These are phyloP conservation scores for Penicillium cinerascens DNA, from an alignment of 495 filamentous ascomycete species.

Conservation along the genomic window DNA sequence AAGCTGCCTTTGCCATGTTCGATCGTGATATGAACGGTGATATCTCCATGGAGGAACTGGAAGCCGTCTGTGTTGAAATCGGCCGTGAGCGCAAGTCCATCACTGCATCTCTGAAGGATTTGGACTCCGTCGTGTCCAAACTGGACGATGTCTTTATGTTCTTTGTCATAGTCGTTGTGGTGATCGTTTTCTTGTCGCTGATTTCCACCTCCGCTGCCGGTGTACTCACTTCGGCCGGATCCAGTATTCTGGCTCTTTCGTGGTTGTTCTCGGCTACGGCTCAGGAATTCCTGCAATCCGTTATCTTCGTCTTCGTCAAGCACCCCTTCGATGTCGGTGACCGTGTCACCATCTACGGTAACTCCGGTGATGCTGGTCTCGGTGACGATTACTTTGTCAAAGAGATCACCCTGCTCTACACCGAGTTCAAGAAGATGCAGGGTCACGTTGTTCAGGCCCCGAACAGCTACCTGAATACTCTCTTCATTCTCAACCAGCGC, in stretches of 20 bases:
- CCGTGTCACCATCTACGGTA: constrained; percentile 86
- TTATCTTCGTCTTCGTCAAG: constrained; percentile 96
- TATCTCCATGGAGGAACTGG: constrained; percentile 93
- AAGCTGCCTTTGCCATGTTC: constrained; percentile 89
- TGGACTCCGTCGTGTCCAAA: constrained; percentile 93
- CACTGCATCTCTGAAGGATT: constrained; percentile 86
- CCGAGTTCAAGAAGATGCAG: constrained; percentile 98
- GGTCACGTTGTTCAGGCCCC: constrained; percentile 94
- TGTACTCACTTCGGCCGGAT: constrained; percentile 84
- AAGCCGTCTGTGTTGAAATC: constrained; percentile 91
- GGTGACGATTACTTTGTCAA: constrained; percentile 97
- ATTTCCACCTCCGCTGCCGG: constrained; percentile 85
- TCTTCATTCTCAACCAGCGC: constrained; percentile 94
- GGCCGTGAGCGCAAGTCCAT: constrained; percentile 94
- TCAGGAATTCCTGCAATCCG: constrained; percentile 86
- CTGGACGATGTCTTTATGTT: constrained; percentile 85
- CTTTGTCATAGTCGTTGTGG: constrained; percentile 70
- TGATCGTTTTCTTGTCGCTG: constrained; percentile 83
- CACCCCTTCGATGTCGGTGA: constrained; percentile 98
- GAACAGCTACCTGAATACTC: constrained; percentile 85
- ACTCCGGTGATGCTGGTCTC: constrained; percentile 68
- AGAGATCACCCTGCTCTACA: constrained; percentile 90
- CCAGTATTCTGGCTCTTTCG: constrained; percentile 76
- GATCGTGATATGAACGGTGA: constrained; percentile 97
- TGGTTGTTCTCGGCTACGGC: constrained; percentile 92